Evolutionary conservation across 768 basidiomycete genomes (phyloP).

Genomic region (Phlegmacium glaucopus): DNA sequence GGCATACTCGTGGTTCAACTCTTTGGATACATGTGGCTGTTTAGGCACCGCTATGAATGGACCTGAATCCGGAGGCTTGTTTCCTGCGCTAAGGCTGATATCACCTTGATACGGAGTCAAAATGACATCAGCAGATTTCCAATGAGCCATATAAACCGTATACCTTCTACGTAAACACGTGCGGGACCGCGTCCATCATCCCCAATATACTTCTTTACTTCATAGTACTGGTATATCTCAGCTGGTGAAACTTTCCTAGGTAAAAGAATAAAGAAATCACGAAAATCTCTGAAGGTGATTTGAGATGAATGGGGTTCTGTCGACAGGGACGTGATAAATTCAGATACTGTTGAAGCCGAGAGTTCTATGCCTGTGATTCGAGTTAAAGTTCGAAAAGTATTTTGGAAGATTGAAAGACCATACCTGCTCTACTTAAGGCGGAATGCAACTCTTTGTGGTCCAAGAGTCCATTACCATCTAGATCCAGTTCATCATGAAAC

Average conservation of each 20-base stretch:
- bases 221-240: conserved; percentile 86
- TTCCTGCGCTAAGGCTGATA: conserved; percentile 74
- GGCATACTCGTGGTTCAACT: conserved; percentile 42
- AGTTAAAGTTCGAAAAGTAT: neutral
- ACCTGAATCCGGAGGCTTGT: conserved; percentile 46
- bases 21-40: conserved; percentile 20
- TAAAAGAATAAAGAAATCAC: conserved; percentile 85
- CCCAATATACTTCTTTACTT: conserved; percentile 62
- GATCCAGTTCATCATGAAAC: conserved; percentile 87
- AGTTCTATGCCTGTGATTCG: conserved; percentile 61
- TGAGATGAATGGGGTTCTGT: conserved; percentile 62
- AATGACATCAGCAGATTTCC: neutral
- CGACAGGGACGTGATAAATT: conserved; percentile 80
- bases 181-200: conserved; percentile 77
- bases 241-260: conserved; percentile 76
- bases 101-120: conserved; percentile 49
- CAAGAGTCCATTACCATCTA: conserved; percentile 83
- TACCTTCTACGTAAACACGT: conserved; percentile 89
- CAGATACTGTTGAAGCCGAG: conserved; percentile 63
- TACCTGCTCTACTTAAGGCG: conserved; percentile 68
- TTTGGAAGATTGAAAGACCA: conserved; percentile 7
- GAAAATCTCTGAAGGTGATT: conserved; percentile 81
- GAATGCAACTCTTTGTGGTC: conserved; percentile 47
- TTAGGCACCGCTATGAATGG: conserved; percentile 12
- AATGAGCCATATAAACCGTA: neutral